A percentile compares a stretch with the other conserved stretches of the same genome.
Conservation (phyloP, 805 yeast genomes). For the Metschnikowia cerradonensis region DNA sequence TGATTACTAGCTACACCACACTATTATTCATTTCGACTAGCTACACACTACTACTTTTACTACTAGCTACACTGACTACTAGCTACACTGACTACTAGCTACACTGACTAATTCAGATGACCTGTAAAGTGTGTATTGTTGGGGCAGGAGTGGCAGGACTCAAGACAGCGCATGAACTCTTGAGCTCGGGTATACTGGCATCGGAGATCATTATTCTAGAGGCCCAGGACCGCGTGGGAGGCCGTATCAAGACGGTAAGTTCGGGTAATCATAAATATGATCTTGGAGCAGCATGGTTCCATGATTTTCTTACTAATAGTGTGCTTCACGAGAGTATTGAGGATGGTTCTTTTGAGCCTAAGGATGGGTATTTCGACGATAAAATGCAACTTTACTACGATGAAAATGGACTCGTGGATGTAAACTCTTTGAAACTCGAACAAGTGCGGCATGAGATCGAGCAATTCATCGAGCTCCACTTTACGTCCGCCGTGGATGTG, state of each 20-base stretch:
- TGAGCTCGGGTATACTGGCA: slow-evolving; percentile 15
- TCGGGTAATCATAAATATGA: slow-evolving; percentile 45
- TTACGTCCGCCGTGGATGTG: slow-evolving; percentile 44
- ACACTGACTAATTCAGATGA: no score
- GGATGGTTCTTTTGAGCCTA: slow-evolving; percentile 13
- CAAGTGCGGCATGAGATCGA: slow-evolving; percentile 52
- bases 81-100: no score
- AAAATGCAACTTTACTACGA: slow-evolving; percentile 28
- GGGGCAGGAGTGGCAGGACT: slow-evolving; percentile 27
- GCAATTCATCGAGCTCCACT: slow-evolving; percentile 55
- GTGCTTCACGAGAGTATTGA: slow-evolving; percentile 50
- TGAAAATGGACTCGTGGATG: slow-evolving; percentile 31
- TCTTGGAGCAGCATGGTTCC: slow-evolving; percentile 92
- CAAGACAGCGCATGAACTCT: slow-evolving; percentile 24
- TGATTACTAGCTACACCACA: no score
- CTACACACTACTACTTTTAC: no score
- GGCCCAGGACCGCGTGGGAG: slow-evolving; percentile 24
- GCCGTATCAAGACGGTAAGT: slow-evolving; percentile 20
- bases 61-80: no score
- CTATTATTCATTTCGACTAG: no score
- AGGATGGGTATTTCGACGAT: slow-evolving; percentile 49
- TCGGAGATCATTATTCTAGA: slow-evolving; percentile 20
- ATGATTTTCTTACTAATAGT: slow-evolving; percentile 68
- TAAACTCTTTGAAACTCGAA: slow-evolving; percentile 23
- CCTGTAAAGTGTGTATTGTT: slow-evolving; percentile 14